These are phyloP conservation scores for Trichosanthes cucumerina DNA, from an alignment of 306 rosid species.

Conservation along the genomic window DNA sequence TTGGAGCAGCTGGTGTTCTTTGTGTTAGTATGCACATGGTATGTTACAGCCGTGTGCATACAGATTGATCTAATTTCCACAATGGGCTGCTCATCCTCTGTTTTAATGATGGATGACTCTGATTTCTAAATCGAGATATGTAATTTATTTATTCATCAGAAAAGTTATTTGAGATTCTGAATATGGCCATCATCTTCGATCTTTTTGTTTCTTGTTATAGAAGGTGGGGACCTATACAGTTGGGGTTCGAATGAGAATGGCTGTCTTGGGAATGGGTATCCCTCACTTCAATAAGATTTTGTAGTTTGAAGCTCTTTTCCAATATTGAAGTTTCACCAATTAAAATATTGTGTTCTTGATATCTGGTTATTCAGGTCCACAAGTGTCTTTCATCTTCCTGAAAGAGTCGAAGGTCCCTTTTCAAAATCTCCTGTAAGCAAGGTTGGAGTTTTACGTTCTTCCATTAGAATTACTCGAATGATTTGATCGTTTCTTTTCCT, in stretches of 20 bases:
- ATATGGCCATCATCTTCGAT: background rate
- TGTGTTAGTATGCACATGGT: background rate
- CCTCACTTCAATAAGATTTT: conserved; percentile 12
- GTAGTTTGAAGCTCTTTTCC: background rate
- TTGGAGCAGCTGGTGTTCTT: background rate
- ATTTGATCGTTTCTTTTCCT: background rate
- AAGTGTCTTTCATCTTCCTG: conserved; percentile 56
- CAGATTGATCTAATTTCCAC: background rate
- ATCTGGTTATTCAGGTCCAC: conserved; percentile 36
- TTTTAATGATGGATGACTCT: background rate
- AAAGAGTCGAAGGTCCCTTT: conserved; percentile 78
- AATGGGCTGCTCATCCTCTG: background rate
- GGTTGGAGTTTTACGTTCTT: conserved; percentile 29
- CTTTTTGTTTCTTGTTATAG: conserved; percentile 21
- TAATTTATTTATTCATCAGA: background rate
- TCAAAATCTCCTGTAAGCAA: conserved; percentile 52
- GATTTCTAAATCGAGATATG: background rate
- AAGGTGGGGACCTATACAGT: conserved; percentile 68
- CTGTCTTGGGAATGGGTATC: conserved; percentile 87
- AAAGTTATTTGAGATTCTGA: background rate
- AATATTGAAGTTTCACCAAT: background rate
- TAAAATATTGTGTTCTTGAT: background rate
- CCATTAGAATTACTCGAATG: background rate
- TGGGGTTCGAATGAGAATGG: conserved; percentile 99
- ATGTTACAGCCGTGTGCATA: background rate